Evolutionary conservation across 148 eudicot species (phyloP).

Genomic region (Cornus kousa): DNA sequence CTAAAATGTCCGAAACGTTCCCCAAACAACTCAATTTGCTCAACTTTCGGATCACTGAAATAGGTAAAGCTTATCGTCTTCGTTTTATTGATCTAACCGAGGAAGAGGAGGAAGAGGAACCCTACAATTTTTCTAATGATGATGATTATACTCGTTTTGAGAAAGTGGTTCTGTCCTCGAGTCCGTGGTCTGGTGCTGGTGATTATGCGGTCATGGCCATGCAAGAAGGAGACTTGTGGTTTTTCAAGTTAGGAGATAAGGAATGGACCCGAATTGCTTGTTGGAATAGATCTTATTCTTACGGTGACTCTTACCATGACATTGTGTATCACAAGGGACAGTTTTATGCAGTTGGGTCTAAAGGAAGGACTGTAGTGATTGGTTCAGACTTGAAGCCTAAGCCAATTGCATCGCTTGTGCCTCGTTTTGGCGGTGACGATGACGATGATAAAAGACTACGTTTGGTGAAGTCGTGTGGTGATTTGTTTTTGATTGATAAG

Average conservation of each 20-base stretch:
- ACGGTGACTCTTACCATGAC: neutral
- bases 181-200: too few species aligned
- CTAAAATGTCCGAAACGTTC: too few species aligned
- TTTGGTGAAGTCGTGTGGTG: neutral
- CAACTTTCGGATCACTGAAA: too few species aligned
- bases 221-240: neutral
- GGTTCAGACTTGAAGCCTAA: neutral
- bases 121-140: too few species aligned
- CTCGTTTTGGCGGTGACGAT: too few species aligned
- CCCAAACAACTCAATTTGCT: too few species aligned
- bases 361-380: neutral
- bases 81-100: neutral
- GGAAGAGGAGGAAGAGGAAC: too few species aligned
- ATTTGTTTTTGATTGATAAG: neutral
- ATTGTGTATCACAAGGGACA: slow-evolving; percentile 1
- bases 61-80: neutral
- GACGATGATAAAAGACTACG: too few species aligned
- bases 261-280: neutral
- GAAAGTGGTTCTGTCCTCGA: too few species aligned
- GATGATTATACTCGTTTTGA: too few species aligned
- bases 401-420: neutral
- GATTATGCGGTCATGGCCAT: neutral
- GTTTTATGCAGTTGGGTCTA: too few species aligned
- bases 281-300: too few species aligned
- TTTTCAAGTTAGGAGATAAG: neutral